Evolutionary conservation across 495 filamentous ascomycete genomes (phyloP), one percentile per base, ranked within the genome.

Genomic region (Pseudomonodictys pantanalensis): DNA sequence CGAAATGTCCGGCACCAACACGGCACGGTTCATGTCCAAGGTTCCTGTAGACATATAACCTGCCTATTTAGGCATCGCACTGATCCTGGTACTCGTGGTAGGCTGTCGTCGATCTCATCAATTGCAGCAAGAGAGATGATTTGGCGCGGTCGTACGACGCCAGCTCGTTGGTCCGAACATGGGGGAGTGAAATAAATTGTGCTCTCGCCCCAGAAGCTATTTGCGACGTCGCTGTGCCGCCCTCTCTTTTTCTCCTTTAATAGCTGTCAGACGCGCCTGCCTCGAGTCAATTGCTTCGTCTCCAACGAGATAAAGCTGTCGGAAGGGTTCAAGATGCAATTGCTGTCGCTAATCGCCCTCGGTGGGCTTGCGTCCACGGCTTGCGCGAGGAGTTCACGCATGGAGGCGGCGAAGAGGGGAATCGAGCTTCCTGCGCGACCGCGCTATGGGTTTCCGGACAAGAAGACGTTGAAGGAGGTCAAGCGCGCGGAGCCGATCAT

Each of bases 401-500:
- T n/a, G 12, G 38, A 12, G 20, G 38, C 38, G 17, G 62, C 68
- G 8, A 60, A 56, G 39, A 70, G 68, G 43, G 56, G 56, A 24
- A 26, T 59, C 32, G 49, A 38, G 28, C 45, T 49, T 15, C 54
- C 58, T 11, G 29, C 46, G 9, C 54, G n/a, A n/a, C n/a, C 60
- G 23, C 30, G 54, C 29, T 26, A 30, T 26, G 42, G 55, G 12
- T 58, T 45, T 28, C 60, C 54, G 25, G 35, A n/a, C n/a, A n/a
- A n/a, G n/a, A n/a, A n/a, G n/a, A n/a, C n/a, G n/a, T n/a, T n/a
- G n/a, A n/a, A n/a, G n/a, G 26, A 54, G 12, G 52, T 28, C 45
- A 66, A 62, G 58, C 58, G 63, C 23, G 18, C 17, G 15, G 39
- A 46, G n/a, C 60, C 63, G 5, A 63, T 71, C 22, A 65, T 75